Base-by-base conservation (phyloP, 805 yeast species). In the Candida insectalens region DNA sequence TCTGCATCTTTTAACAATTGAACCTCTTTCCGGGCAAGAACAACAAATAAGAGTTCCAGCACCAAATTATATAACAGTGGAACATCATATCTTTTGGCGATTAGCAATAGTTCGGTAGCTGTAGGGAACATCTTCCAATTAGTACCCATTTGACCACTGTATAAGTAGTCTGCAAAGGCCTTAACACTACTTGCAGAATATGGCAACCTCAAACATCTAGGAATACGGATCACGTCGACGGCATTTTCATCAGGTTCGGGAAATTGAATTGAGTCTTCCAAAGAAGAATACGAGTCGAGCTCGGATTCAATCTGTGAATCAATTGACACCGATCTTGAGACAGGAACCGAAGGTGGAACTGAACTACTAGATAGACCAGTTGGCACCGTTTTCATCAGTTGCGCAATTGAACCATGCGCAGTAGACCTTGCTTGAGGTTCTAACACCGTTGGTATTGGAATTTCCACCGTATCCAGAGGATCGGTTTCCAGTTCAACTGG, bases 81-180 rank as follows among this genome's bases (percentile, higher is more conserved):
- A 17, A 82, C 65, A 39, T 77, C 78, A 47, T 75, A 80, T 39
- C 72, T 65, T 44, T 77, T 77, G 3, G 88, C 67, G 46, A 77
- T 63, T 22, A 75, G 51, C 42, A 81, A 59, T 30, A 76, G 64
- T 42, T 80, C 85, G 26, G 80, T 61, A 0, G 81, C 70, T 0
- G 82, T 75, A 0, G 92, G 89, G 2, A 71, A 62, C 26, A 82
- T 55, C n/a, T 66, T 55, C 89, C 89, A 81, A 44, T 71, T 77
- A 34, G 77, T 73, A 18, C 84, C 84, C 16, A 83, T 71, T 52
- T 81, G 87, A 1, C 92, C 94, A 4, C 88, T 82, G 46, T 77
- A 80, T 36, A 83, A 61, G 50, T 74, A 83, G 48, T 82, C 92
- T 19, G 77, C 62, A 42, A 81, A 69, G 3, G 85, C 85, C 36